Evolutionary conservation across 1,284 basidiomycete species (phyloP), one percentile per base, ranked within the genome.

Genomic region (Ceratobasidium theobromae): DNA sequence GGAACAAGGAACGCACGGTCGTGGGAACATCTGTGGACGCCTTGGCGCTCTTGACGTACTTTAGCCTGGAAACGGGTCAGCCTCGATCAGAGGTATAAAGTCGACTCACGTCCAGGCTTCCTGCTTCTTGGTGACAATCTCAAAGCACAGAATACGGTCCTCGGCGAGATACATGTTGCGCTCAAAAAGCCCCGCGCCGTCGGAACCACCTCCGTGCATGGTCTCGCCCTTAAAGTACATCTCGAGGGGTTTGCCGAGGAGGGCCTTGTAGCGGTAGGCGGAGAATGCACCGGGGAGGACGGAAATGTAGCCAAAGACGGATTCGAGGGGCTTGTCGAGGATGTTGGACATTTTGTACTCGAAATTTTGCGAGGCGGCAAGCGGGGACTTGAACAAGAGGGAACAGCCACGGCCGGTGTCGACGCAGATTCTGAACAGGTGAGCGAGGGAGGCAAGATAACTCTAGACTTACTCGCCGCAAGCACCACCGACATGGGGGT

Each of bases 101-200:
- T 67, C 45, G 18, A 81, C 88, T 72, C 79, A 90, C 87, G 84
- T 81, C 89, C 89, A 91, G 48, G 84, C 87, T 74, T 91, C 88
- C 27, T 79, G 79, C 74, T 90, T 90, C 82, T 98, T 98, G 3
- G 95, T 95, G 54, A 98, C 93, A 55, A 99, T 92, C 78, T 98
- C 96, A 77, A 97, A 99, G 77, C 95, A 98, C 48, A 97, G 79
- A 70, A 98, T 98, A 73, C 96, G 91, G 79, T 98, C 95, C 74
- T 91, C 91, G 23, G 92, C 92, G 69, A 93, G 84, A 41, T 49
- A 68, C 23, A 68, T 67, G n/a, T 53, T 71, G 77, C 66, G 38
- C 80, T 76, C 88, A 71, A 91, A 91, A n/a, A 91, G 77, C 28
- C 87, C 87, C 35, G 89, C 89, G 45, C 78, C 77, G 67, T 78